Evolutionary conservation across 495 filamentous ascomycete species (phyloP).

Genomic region (Neurospora sp.): DNA sequence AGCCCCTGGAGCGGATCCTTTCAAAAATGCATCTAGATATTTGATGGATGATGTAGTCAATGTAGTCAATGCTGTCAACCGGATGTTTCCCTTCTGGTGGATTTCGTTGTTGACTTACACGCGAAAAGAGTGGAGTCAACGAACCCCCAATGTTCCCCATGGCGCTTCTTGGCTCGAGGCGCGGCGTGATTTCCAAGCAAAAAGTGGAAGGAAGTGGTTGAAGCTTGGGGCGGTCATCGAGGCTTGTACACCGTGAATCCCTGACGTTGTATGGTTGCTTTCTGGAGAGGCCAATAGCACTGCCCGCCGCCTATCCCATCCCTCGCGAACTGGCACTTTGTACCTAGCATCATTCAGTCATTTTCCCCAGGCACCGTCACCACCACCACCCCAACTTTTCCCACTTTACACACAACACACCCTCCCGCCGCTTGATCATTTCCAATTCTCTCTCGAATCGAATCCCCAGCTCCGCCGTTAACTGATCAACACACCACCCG

Average conservation of each 20-base stretch:
- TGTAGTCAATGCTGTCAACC: background rate
- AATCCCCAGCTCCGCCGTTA: background rate
- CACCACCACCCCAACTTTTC: background rate
- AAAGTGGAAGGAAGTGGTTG: background rate
- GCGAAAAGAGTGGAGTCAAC: background rate
- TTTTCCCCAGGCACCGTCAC: background rate
- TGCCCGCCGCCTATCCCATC: background rate
- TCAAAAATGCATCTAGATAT: background rate
- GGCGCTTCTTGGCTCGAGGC: background rate
- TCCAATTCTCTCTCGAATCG: background rate
- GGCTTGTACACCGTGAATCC: background rate
- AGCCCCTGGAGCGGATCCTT: background rate
- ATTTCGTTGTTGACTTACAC: background rate
- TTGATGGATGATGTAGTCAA: no score
- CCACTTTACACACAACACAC: background rate
- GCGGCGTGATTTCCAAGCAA: background rate
- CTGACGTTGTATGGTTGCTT: background rate
- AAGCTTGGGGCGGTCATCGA: background rate
- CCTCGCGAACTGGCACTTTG: background rate
- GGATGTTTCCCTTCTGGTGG: background rate
- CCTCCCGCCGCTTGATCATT: background rate
- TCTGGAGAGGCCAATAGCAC: background rate
- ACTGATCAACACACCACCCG: background rate
- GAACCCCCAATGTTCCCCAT: background rate
- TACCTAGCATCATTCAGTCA: background rate